phyloP scores from a whole-genome alignment of 225 moss, liverwort and hornwort genomes.

The Takakia lepidozioides region DNA sequence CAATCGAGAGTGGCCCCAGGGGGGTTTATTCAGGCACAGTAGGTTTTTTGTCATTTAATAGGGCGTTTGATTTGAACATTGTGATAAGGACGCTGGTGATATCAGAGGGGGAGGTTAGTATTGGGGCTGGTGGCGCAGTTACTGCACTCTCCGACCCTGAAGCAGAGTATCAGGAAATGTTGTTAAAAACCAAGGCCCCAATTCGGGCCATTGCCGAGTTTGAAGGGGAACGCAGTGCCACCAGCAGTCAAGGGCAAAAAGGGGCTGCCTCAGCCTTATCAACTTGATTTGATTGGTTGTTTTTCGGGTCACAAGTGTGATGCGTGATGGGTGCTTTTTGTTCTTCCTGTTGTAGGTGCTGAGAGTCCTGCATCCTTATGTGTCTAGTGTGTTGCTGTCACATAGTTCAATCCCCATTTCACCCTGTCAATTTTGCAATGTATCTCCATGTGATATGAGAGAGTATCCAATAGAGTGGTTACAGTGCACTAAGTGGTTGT shows the following conservation, averaged over 20 bases:
- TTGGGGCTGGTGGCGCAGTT: constrained; percentile 96
- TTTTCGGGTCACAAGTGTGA: background rate
- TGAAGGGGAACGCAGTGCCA: constrained; percentile 47
- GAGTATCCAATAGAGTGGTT: no score
- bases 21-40: constrained; percentile 93
- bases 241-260: constrained; percentile 38
- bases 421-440: no score
- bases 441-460: no score
- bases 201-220: constrained; percentile 78
- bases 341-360: no score
- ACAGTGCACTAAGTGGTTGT: no score
- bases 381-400: no score
- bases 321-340: no score
- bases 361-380: no score
- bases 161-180: constrained; percentile 97
- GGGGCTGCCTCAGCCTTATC: constrained; percentile 43
- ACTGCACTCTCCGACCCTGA: constrained; percentile 88
- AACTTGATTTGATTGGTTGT: constrained; percentile 32
- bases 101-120: constrained; percentile 66
- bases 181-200: constrained; percentile 90
- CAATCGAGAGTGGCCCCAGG: constrained; percentile 70
- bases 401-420: no score
- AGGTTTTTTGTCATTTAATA: constrained; percentile 88
- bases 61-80: constrained; percentile 91
- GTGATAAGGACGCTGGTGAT: constrained; percentile 94